Conservation (phyloP, 495 filamentous ascomycete genomes). For the Podospora anserina region DNA sequence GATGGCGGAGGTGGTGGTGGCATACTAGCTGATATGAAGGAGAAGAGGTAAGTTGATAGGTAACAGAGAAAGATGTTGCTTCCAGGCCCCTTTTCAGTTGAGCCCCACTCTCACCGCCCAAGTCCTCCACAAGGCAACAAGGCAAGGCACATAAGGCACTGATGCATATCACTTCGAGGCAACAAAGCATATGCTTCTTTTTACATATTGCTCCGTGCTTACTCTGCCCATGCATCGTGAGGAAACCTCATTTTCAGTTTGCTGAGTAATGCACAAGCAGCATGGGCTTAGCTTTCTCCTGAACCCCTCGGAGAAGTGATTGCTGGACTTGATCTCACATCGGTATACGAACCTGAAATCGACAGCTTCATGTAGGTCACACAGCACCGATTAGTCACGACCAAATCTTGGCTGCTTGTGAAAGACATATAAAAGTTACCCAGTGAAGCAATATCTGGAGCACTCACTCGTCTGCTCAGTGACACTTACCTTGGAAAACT, state of each 20-base stretch:
- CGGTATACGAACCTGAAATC: neutral
- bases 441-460: neutral
- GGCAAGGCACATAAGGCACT: neutral
- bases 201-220: neutral
- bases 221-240: neutral
- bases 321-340: neutral
- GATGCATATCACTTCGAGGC: no score
- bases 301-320: neutral
- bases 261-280: neutral
- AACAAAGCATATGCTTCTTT: no score
- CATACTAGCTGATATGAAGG: neutral
- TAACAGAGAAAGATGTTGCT: no score
- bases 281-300: neutral
- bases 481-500: neutral
- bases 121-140: neutral
- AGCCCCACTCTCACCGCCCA: neutral
- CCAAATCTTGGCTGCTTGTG: neutral
- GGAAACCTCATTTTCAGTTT: neutral
- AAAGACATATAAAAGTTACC: neutral
- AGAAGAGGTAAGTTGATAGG: neutral
- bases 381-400: neutral
- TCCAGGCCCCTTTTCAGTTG: neutral
- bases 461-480: neutral
- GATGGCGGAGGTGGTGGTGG: conserved; percentile 7
- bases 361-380: neutral